Evolutionary conservation across 768 basidiomycete species (phyloP), one percentile per base, ranked within the genome.

Genomic region (Trichaptum fuscoviolaceum): DNA sequence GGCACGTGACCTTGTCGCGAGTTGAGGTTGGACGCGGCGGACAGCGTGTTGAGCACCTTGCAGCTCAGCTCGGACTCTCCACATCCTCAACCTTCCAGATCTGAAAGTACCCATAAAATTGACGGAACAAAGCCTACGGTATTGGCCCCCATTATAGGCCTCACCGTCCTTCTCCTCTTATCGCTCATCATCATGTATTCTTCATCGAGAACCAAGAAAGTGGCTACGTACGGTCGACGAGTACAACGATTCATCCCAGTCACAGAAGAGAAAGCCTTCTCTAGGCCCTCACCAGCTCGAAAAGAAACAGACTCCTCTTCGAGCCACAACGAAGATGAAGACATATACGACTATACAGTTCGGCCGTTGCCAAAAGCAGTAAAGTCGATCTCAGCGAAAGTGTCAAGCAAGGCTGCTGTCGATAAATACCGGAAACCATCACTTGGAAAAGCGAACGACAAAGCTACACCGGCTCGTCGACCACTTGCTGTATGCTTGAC

Each of bases 401-500:
- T 35, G 27, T 20, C n/a, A 30, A 60, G 30, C 66, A 57, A 25
- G 10, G 27, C 20, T 26, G 17, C 65, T 27, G 30, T 23, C 7
- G 2, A 5, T 9, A 24, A 57, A 7, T 52, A 18, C 12, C 12
- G 7, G n/a, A 30, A 35, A 17, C 23, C 36, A 30, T 57, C 26
- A 8, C 7, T 10, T n/a, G 20, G 9, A 24, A 64, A 35, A 34
- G 30, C 64, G 8, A 60, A 72, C 4, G 30, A 25, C 23, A 10
- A 59, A 8, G 59, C 66, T 1, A 71, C 73, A 9, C 72, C 69
- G 17, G 30, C 65, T 26, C 81, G 83, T 26, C 75, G 71, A 23
- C 84, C 84, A 8, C 78, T 85, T 20, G 78, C 75, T n/a, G 71
- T 75, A 25, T 73, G 78, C 62, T 74, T 74, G 7, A 64, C 72